phyloP scores from a whole-genome alignment of 2,329 filamentous ascomycete species.

The Periconia macrospinosa region DNA sequence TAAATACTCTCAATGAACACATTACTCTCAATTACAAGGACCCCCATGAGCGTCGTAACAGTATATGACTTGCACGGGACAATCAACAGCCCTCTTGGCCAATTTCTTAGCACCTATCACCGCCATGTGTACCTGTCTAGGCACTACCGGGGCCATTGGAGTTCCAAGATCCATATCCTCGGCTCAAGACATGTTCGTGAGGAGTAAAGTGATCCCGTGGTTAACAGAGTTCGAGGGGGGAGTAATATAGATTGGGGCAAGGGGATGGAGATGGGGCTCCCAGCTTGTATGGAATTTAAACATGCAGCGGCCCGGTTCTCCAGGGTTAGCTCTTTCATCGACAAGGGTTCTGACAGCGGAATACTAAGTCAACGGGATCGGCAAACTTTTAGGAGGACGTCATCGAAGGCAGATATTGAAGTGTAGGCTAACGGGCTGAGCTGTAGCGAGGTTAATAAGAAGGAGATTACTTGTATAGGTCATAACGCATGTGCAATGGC shows the following conservation, averaged over 20 bases:
- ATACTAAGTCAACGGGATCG: conserved; percentile 18
- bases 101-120: conserved; percentile 8
- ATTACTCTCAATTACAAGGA: not conserved
- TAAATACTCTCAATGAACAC: conserved; percentile 23
- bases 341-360: conserved; percentile 19
- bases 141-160: not conserved
- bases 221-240: not conserved
- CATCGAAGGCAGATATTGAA: conserved; percentile 10
- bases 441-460: not conserved
- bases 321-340: conserved; percentile 26
- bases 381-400: conserved; percentile 7
- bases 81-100: conserved; percentile 18
- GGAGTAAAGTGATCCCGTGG: not conserved
- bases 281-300: conserved; percentile 23
- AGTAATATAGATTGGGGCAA: not conserved
- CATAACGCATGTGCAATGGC: not conserved
- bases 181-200: not conserved
- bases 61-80: not conserved
- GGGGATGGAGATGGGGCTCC: conserved; percentile 7
- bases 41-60: not conserved
- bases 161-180: not conserved
- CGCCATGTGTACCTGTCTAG: not conserved
- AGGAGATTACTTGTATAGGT: not conserved
- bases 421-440: not conserved
- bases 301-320: conserved; percentile 33